Evolutionary conservation across 1,284 basidiomycete genomes (phyloP), one percentile per base, ranked within the genome.

Genomic region (Leccinum subatratum): DNA sequence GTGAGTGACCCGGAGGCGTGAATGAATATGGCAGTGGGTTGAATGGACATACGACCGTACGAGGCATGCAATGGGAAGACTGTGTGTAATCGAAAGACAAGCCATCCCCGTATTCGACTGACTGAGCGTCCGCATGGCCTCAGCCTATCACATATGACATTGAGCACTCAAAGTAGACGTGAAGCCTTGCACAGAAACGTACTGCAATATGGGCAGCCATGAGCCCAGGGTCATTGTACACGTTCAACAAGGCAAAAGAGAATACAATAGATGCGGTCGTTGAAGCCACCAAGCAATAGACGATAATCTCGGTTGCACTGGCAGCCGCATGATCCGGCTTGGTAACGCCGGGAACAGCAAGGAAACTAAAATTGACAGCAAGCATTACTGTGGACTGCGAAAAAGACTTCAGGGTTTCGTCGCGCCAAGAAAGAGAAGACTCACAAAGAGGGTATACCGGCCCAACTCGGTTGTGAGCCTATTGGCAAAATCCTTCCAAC

Each of bases 401-500:
- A 12, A 72, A 12, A 70, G 63, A 14, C n/a, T 9, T 1, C 11
- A 59, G n/a, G 20, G 1, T 22, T 54, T 54, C 6, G 14, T 48
- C 20, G 11, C 2, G 39, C 1, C 8, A 0, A 20, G 39, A 51
- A 16, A 6, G 51, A 9, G 2, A 2, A 4, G 6, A 75, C 83
- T 56, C 66, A 86, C 86, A 67, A 80, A 81, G 14, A 86, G 77
- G 28, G 82, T 79, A 65, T 81, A 81, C 54, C 83, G 81, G 63
- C 77, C 76, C 83, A 86, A 84, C 68, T 88, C 84, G 1, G 72
- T 70, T 18, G 77, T 79, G 34, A 86, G 70, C 63, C 80, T 81
- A 11, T 72, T 69, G 16, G 85, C 79, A 56, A 81, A 82, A 6
- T 75, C 67, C 16, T 70, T 71, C 71, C 74, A 75, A 1, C 68